These are phyloP conservation scores for Toxicodendron radicans DNA, from an alignment of 345 rosid genomes.

Conservation along the genomic window DNA sequence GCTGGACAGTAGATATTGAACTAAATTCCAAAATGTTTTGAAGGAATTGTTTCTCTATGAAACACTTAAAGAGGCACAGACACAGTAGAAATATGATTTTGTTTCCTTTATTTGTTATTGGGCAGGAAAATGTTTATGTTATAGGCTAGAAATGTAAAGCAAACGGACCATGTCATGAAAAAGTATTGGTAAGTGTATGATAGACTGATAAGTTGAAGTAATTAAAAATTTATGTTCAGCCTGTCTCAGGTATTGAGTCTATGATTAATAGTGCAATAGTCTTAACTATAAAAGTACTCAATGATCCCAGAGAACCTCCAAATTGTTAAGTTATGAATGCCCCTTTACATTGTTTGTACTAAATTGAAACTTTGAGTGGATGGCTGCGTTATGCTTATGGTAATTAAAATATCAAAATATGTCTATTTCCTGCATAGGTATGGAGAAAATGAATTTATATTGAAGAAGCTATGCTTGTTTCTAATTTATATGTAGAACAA, in stretches of 20 bases:
- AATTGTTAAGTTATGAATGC: background rate
- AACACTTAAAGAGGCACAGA: background rate
- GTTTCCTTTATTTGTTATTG: background rate
- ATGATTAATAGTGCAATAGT: background rate
- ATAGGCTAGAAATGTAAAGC: background rate
- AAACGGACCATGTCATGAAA: background rate
- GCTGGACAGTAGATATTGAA: background rate
- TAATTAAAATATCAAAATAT: background rate
- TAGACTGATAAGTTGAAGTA: background rate
- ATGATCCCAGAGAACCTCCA: background rate
- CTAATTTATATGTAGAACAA: background rate
- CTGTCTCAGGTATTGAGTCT: background rate
- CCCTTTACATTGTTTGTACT: constrained; percentile 3
- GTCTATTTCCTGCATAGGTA: background rate
- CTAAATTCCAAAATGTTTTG: background rate
- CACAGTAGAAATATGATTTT: background rate
- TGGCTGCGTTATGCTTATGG: background rate
- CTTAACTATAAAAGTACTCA: background rate
- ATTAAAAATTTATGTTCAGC: background rate
- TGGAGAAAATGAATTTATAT: background rate
- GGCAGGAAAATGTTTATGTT: background rate
- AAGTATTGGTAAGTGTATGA: background rate
- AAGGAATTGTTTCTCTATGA: background rate
- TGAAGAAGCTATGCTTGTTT: constrained; percentile 1
- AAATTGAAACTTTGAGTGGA: background rate